phyloP scores from a whole-genome alignment of 208 protist genomes.

The Trypanosomatidae sp. region DNA sequence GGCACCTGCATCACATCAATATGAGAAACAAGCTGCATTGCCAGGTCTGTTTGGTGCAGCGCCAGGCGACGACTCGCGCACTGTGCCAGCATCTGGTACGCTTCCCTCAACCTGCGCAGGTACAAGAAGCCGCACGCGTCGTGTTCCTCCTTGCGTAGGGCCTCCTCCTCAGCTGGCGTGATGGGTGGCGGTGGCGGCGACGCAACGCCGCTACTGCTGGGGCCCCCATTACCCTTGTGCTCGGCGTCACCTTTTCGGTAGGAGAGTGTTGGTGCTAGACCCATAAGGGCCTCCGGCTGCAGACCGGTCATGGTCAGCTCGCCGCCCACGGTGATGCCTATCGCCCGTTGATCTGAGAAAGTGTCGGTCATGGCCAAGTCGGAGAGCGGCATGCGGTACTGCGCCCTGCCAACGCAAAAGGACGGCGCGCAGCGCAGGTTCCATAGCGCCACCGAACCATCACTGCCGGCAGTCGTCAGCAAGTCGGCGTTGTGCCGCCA shows the following conservation, averaged over 20 bases:
- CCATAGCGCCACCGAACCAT: constrained; percentile 81
- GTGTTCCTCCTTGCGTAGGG: constrained; percentile 40
- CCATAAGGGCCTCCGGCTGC: constrained; percentile 41
- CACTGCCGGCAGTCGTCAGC: constrained; percentile 70
- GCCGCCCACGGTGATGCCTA: constrained; percentile 64
- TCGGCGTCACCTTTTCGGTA: constrained; percentile 1
- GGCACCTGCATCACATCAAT: constrained; percentile 62
- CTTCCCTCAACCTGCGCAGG: constrained; percentile 53
- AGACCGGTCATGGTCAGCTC: constrained; percentile 47
- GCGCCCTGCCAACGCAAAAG: constrained; percentile 75
- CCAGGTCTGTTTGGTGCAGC: constrained; percentile 47
- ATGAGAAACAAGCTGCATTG: constrained; percentile 59
- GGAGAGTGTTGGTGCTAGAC: constrained; percentile 34
- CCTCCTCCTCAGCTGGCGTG: constrained; percentile 13
- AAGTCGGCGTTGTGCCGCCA: constrained; percentile 69
- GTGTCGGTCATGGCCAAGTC: constrained; percentile 60
- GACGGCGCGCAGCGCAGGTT: constrained; percentile 74
- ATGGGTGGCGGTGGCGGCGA: constrained; percentile 1
- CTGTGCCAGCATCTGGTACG: constrained; percentile 52
- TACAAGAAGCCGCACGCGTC: constrained; percentile 64
- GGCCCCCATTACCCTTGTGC: neutral
- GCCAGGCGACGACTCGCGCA: constrained; percentile 66
- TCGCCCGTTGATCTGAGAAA: constrained; percentile 65
- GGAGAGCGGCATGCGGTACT: constrained; percentile 51
- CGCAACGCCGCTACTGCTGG: neutral